These are phyloP conservation scores for Pezicula neosporulosa DNA, from an alignment of 2,329 filamentous ascomycete genomes.

Conservation along the genomic window DNA sequence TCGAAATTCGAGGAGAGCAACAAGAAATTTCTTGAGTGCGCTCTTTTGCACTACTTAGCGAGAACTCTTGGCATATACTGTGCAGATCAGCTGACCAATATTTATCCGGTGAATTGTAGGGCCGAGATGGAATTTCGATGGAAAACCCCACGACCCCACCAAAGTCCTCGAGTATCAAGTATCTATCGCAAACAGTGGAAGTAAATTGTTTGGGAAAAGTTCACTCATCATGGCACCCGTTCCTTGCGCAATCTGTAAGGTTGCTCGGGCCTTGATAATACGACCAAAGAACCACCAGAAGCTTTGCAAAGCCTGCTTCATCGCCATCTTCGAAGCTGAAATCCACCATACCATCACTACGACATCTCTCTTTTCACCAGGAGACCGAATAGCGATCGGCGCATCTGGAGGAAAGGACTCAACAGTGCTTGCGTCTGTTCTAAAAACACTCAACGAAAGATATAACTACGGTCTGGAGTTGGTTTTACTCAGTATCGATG, in stretches of 20 bases:
- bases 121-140: neutral
- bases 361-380: conserved; percentile 74
- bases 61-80: conserved; percentile 20
- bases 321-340: conserved; percentile 84
- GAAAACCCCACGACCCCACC: too few relatives aligned
- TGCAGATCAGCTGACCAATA: conserved; percentile 3
- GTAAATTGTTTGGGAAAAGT: neutral
- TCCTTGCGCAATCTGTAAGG: conserved; percentile 72
- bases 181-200: conserved; percentile 6
- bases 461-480: conserved; percentile 84
- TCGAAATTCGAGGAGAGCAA: conserved; percentile 25
- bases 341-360: conserved; percentile 88
- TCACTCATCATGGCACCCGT: conserved; percentile 60
- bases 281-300: conserved; percentile 94
- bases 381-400: conserved; percentile 88
- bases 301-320: conserved; percentile 86
- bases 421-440: conserved; percentile 88
- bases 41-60: conserved; percentile 6
- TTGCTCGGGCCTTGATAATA: conserved; percentile 80
- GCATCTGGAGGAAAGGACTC: conserved; percentile 97
- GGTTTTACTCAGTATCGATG: conserved; percentile 86
- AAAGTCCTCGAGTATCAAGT: neutral
- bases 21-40: conserved; percentile 18
- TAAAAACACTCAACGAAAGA: conserved; percentile 91
- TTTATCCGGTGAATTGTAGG: neutral